phyloP scores from a whole-genome alignment of 1,139 yeast species.

The Hyphopichia buzzinii region DNA sequence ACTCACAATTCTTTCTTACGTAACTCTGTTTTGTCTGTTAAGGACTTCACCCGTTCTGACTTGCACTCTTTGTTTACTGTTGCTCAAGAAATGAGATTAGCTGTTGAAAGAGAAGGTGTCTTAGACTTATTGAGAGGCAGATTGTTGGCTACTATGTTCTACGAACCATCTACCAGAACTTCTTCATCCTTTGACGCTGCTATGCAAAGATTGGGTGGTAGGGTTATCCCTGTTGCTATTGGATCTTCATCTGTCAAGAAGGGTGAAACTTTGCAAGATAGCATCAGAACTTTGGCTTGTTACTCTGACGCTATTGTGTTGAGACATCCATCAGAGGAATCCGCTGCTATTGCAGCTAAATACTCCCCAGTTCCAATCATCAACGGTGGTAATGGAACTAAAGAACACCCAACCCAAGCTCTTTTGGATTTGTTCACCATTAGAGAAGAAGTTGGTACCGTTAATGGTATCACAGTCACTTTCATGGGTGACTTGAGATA shows the following conservation, averaged over 20 bases:
- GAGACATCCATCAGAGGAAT: conserved; percentile 92
- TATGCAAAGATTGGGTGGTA: conserved; percentile 99
- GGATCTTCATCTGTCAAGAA: conserved; percentile 89
- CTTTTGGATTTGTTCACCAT: conserved; percentile 95
- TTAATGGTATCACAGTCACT: conserved; percentile 95
- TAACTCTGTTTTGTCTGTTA: conserved; percentile 83
- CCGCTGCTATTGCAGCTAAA: conserved; percentile 92
- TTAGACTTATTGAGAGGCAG: conserved; percentile 88
- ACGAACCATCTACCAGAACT: conserved; percentile 98
- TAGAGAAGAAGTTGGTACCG: conserved; percentile 98
- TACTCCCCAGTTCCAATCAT: conserved; percentile 96
- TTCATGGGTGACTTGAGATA: conserved; percentile 98
- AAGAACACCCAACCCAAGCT: conserved; percentile 99
- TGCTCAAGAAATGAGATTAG: conserved; percentile 97
- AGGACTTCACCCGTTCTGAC: conserved; percentile 81
- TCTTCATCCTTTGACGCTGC: conserved; percentile 97
- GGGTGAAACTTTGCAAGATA: conserved; percentile 98
- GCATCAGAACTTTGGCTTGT: conserved; percentile 90
- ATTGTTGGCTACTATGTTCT: conserved; percentile 90
- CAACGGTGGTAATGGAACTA: conserved; percentile 96
- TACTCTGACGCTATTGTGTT: conserved; percentile 96
- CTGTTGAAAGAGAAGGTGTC: conserved; percentile 95
- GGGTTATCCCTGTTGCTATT: conserved; percentile 85
- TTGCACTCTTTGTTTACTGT: conserved; percentile 90
- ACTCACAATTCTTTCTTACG: conserved; percentile 84